Evolutionary conservation across 257 asterid genomes (phyloP).

Genomic region (Solanum megistacrolobum): DNA sequence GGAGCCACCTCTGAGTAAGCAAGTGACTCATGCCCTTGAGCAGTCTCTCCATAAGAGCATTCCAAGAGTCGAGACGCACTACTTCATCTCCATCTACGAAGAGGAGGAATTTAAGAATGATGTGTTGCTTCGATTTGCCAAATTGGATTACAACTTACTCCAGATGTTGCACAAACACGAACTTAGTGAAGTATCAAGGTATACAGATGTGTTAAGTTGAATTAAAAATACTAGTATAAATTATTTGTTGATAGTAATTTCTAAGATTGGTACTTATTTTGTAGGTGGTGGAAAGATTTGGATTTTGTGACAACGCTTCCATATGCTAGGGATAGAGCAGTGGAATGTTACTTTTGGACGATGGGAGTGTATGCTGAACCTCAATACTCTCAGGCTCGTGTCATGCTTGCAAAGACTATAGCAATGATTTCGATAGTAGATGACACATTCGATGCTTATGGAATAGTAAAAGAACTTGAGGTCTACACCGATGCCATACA

Average conservation of each 20-base stretch:
- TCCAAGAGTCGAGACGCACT: slow-evolving; percentile 19
- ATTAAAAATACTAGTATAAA: no score
- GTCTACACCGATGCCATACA: not conserved
- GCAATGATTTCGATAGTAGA: not conserved
- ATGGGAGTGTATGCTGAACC: not conserved
- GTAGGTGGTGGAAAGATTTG: not conserved
- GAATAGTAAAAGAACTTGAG: not conserved
- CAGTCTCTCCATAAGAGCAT: slow-evolving; percentile 18
- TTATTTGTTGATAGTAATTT: not conserved
- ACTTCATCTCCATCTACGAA: slow-evolving; percentile 16
- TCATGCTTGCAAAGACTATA: not conserved
- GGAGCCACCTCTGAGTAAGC: slow-evolving; percentile 7
- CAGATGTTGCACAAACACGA: no score
- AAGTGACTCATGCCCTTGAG: slow-evolving; percentile 17
- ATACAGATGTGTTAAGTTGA: no score
- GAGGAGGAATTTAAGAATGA: not conserved
- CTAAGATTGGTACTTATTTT: not conserved
- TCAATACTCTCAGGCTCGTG: not conserved
- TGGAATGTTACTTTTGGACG: not conserved
- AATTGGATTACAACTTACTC: no score
- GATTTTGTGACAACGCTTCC: not conserved
- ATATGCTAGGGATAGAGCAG: not conserved
- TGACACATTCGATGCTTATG: not conserved
- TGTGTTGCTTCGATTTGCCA: no score
- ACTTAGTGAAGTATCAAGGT: no score